A percentile compares a stretch with the other conserved stretches of the same genome.
phyloP scores from a whole-genome alignment of 345 rosid genomes.

The Ricinus communis region DNA sequence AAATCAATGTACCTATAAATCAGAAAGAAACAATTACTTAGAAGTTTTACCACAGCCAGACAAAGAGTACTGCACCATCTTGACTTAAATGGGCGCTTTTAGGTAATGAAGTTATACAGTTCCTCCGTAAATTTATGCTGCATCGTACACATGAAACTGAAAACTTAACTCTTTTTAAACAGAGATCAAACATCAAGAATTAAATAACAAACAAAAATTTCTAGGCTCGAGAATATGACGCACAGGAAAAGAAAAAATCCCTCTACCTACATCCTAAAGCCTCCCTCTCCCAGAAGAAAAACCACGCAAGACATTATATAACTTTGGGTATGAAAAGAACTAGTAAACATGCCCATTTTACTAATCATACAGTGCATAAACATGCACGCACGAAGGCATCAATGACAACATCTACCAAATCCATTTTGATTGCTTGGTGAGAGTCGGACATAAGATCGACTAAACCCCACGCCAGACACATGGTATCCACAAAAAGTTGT shows the following conservation, averaged over 20 bases:
- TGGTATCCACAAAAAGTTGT: not conserved
- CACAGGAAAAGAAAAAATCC: not conserved
- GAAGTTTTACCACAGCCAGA: not conserved
- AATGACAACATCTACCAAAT: not conserved
- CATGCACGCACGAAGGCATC: not conserved
- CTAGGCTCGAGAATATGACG: not conserved
- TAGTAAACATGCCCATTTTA: not conserved
- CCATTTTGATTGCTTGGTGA: not conserved
- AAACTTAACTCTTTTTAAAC: not conserved
- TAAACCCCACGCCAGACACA: not conserved
- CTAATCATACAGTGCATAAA: not conserved
- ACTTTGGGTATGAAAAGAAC: not conserved
- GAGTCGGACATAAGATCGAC: not conserved
- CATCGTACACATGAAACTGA: not conserved
- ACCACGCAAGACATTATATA: not conserved
- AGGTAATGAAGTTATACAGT: not conserved
- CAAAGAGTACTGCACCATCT: too few relatives aligned
- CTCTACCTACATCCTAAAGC: not conserved
- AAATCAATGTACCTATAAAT: not conserved
- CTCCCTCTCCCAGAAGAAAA: not conserved
- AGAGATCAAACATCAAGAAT: not conserved
- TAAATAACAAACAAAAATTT: not conserved
- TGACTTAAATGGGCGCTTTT: not conserved
- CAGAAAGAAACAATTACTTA: not conserved
- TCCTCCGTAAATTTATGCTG: conserved; percentile 11